Percentiles rank a stretch among this genome's conserved stretches.
These are phyloP conservation scores for Podosphaera aphanis DNA, from an alignment of 2,329 filamentous ascomycete genomes.

Conservation along the genomic window DNA sequence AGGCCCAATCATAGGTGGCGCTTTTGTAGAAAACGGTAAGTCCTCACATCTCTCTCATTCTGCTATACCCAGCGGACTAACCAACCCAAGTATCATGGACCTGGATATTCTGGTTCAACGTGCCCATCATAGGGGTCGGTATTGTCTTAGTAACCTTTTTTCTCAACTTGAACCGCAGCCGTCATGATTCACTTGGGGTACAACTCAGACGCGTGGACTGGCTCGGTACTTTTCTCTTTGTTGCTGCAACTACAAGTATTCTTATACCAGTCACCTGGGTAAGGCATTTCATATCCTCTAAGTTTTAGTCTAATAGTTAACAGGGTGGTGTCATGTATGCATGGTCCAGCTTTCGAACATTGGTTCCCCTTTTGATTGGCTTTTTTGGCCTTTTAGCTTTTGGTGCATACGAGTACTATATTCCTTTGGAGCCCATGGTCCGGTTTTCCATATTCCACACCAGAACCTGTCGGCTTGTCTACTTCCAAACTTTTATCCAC, in stretches of 20 bases:
- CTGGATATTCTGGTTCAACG: conserved; percentile 34
- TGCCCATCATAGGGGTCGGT: conserved; percentile 10
- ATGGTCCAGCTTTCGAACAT: conserved; percentile 20
- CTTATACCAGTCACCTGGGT: conserved; percentile 36
- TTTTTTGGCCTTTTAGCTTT: conserved; percentile 19
- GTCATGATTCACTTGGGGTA: conserved; percentile 1
- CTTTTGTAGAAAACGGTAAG: conserved; percentile 22
- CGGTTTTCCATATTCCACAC: conserved; percentile 19
- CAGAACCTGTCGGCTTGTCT: neutral
- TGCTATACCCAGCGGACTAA: neutral
- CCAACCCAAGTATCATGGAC: conserved; percentile 22
- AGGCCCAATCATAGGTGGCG: conserved; percentile 30
- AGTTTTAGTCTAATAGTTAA: neutral
- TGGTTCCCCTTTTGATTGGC: conserved; percentile 23
- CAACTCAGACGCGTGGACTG: conserved; percentile 33
- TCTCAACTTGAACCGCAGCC: conserved; percentile 7
- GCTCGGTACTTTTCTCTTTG: conserved; percentile 35
- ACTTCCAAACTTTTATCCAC: conserved; percentile 26
- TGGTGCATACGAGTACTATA: conserved; percentile 18
- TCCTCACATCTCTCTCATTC: neutral
- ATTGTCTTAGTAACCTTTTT: conserved; percentile 9
- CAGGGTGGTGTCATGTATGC: conserved; percentile 19
- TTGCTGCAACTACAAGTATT: conserved; percentile 31
- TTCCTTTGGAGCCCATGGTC: conserved; percentile 15
- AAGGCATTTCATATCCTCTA: neutral